Evolutionary conservation across 2,329 filamentous ascomycete species (phyloP).

Genomic region (Myriosclerotinia curreyana): DNA sequence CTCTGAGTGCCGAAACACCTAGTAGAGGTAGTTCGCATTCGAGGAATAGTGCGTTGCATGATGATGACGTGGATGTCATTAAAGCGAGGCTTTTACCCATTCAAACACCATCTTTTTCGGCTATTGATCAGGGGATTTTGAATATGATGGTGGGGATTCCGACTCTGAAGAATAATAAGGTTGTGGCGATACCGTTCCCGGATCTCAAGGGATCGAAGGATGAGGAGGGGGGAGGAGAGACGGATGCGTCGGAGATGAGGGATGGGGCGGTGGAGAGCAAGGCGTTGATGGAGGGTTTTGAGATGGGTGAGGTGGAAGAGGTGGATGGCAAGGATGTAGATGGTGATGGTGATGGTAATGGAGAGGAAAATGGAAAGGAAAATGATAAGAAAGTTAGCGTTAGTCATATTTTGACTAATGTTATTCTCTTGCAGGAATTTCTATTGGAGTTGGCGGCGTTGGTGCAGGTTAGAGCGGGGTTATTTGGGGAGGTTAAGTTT

Average conservation of each 20-base stretch:
- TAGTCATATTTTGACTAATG: slow-evolving; percentile 76
- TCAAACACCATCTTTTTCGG: slow-evolving; percentile 60
- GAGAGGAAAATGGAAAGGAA: too few relatives aligned
- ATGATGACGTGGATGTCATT: neutral
- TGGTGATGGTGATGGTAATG: slow-evolving; percentile 27
- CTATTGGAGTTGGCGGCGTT: slow-evolving; percentile 72
- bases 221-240: slow-evolving; percentile 34
- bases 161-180: slow-evolving; percentile 40
- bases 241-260: neutral
- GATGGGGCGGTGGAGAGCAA: slow-evolving; percentile 16
- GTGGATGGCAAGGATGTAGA: slow-evolving; percentile 2
- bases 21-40: slow-evolving; percentile 31
- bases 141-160: slow-evolving; percentile 51
- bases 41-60: slow-evolving; percentile 8
- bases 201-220: slow-evolving; percentile 40
- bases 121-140: slow-evolving; percentile 61
- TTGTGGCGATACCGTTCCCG: slow-evolving; percentile 49
- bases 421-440: slow-evolving; percentile 76
- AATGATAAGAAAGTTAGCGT: slow-evolving; percentile 57
- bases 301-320: neutral
- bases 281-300: neutral
- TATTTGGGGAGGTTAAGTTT: slow-evolving; percentile 75
- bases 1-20: slow-evolving; percentile 29
- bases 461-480: slow-evolving; percentile 68
- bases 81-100: slow-evolving; percentile 37